Evolutionary conservation across 1,284 basidiomycete genomes (phyloP).

Genomic region (Marasmius oreades): DNA sequence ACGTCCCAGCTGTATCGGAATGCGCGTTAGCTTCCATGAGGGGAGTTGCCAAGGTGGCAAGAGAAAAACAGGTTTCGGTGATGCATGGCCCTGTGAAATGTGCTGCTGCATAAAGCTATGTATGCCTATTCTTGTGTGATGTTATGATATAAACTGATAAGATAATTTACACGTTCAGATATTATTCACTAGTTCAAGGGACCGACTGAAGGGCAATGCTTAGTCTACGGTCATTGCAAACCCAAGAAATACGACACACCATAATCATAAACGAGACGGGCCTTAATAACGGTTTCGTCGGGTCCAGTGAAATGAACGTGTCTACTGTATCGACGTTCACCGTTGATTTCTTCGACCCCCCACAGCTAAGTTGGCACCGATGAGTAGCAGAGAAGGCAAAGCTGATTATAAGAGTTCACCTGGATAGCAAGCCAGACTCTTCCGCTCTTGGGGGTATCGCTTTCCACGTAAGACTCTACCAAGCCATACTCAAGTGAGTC

Average conservation of each 20-base stretch:
- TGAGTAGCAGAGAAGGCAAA: neutral
- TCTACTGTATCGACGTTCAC: constrained; percentile 57
- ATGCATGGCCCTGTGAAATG: neutral
- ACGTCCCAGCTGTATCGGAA: neutral
- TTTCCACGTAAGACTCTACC: constrained; percentile 47
- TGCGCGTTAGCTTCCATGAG: neutral
- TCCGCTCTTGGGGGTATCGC: constrained; percentile 50
- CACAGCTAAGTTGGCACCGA: constrained; percentile 44
- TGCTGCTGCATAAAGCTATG: neutral
- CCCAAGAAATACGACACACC: constrained; percentile 17
- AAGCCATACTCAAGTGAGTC: constrained; percentile 51
- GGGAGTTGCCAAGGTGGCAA: neutral
- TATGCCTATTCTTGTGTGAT: neutral
- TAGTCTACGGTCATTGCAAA: too few relatives aligned
- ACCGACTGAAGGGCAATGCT: neutral
- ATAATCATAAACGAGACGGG: constrained; percentile 67
- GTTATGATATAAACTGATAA: neutral
- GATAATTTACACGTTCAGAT: neutral
- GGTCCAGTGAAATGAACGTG: constrained; percentile 67
- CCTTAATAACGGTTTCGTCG: constrained; percentile 51
- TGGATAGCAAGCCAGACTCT: constrained; percentile 53
- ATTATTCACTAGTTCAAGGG: neutral
- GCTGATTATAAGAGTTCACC: constrained; percentile 27
- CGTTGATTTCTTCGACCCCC: constrained; percentile 42
- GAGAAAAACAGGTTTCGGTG: neutral